Evolutionary conservation across 805 yeast genomes (phyloP).

Genomic region (Suhomyces sp.): DNA sequence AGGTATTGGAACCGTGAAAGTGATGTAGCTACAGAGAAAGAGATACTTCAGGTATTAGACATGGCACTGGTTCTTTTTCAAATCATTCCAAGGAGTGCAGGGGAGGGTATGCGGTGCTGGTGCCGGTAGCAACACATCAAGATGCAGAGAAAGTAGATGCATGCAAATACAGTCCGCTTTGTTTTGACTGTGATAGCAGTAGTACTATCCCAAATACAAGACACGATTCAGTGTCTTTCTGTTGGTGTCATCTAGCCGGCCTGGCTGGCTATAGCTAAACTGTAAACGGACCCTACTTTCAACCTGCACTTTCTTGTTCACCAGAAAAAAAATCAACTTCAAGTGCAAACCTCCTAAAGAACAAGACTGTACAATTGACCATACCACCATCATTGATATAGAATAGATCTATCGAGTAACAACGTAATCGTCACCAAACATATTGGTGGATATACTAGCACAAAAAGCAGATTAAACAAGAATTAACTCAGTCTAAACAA

Average conservation of each 20-base stretch:
- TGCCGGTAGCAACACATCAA: background rate
- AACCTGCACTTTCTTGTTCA: background rate
- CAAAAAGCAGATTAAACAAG: background rate
- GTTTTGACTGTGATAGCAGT: background rate
- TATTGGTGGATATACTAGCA: background rate
- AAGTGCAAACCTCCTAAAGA: background rate
- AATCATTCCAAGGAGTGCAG: background rate
- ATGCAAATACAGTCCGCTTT: background rate
- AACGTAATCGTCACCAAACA: background rate
- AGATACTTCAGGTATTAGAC: too few relatives aligned
- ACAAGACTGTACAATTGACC: background rate
- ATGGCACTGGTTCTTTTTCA: background rate
- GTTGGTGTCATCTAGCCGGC: background rate
- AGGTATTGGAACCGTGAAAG: background rate
- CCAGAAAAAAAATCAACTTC: background rate
- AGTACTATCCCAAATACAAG: background rate
- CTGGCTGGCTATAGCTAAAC: background rate
- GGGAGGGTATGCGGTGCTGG: background rate
- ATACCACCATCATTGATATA: background rate
- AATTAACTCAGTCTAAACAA: background rate
- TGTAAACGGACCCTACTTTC: background rate
- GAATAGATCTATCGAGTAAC: background rate
- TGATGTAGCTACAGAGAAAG: background rate
- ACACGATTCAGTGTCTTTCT: background rate
- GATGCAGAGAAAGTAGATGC: background rate